Percentiles rank a stretch among this genome's conserved stretches.
Evolutionary conservation across 2,329 filamentous ascomycete species (phyloP).

Genomic region (Escovopsis sp.): DNA sequence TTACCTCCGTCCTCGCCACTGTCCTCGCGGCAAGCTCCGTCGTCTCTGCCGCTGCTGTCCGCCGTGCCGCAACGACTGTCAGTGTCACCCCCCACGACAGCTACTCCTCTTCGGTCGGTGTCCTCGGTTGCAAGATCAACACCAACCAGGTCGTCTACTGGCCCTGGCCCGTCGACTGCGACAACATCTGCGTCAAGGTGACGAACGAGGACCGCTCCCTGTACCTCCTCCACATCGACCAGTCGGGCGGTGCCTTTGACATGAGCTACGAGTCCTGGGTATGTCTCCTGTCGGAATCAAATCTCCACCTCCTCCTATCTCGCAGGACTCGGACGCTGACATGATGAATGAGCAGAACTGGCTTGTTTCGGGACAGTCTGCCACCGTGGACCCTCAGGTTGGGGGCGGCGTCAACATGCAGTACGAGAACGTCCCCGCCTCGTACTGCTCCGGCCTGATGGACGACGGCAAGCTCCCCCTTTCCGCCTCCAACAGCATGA

Average conservation of each 20-base stretch:
- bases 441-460: conserved; percentile 36
- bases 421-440: conserved; percentile 32
- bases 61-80: conserved; percentile 14
- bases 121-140: conserved; percentile 45
- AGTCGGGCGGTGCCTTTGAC: conserved; percentile 41
- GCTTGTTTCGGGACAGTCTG: conserved; percentile 35
- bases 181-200: conserved; percentile 42
- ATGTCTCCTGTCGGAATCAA: background rate
- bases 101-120: conserved; percentile 43
- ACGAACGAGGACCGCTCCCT: conserved; percentile 33
- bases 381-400: conserved; percentile 27
- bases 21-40: conserved; percentile 16
- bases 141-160: conserved; percentile 49
- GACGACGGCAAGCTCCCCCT: conserved; percentile 36
- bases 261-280: conserved; percentile 46
- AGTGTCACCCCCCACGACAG: conserved; percentile 38
- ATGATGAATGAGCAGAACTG: conserved; percentile 24
- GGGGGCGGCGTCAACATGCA: conserved; percentile 39
- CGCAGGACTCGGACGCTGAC: background rate
- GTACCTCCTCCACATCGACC: conserved; percentile 44
- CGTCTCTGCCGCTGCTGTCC: conserved; percentile 14
- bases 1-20: conserved; percentile 13
- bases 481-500: conserved; percentile 42
- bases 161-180: conserved; percentile 37
- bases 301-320: background rate